Evolutionary conservation across 495 filamentous ascomycete species (phyloP).

Genomic region (Penicillium desertorum): DNA sequence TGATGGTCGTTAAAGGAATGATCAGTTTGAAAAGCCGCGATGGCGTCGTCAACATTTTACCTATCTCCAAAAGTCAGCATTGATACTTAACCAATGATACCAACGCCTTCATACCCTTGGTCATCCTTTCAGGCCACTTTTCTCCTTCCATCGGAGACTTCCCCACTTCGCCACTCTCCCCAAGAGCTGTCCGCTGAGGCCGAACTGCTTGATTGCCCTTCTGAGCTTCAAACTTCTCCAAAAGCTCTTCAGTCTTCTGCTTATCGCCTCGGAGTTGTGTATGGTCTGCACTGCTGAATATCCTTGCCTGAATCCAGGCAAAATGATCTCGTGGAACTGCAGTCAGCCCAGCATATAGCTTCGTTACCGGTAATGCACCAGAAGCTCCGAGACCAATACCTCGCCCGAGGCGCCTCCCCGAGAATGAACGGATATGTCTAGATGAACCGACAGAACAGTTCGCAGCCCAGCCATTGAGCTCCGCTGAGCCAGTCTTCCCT

Average conservation of each 20-base stretch:
- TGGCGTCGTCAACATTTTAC: conserved; percentile 87
- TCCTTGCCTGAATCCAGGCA: conserved; percentile 16
- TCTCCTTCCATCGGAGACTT: conserved; percentile 50
- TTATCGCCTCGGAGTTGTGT: conserved; percentile 20
- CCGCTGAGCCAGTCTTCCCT: not conserved
- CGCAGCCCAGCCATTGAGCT: not conserved
- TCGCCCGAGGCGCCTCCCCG: not conserved
- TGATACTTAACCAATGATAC: not conserved
- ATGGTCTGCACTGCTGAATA: conserved; percentile 24
- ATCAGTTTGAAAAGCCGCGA: conserved; percentile 87
- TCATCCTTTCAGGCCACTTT: conserved; percentile 54
- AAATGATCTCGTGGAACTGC: not conserved
- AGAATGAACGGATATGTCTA: not conserved
- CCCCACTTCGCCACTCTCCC: conserved; percentile 8
- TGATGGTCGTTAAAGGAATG: conserved; percentile 67
- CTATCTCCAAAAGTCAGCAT: conserved; percentile 40
- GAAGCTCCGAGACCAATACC: not conserved
- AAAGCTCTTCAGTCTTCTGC: conserved; percentile 24
- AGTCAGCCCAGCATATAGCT: not conserved
- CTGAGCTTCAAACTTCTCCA: conserved; percentile 20
- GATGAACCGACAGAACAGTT: not conserved
- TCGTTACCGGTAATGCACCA: not conserved
- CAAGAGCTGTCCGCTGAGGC: conserved; percentile 12
- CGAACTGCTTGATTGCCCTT: conserved; percentile 14
- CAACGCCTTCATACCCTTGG: conserved; percentile 52